Conservation (phyloP, 306 rosid species). For the Quillaja saponaria region DNA sequence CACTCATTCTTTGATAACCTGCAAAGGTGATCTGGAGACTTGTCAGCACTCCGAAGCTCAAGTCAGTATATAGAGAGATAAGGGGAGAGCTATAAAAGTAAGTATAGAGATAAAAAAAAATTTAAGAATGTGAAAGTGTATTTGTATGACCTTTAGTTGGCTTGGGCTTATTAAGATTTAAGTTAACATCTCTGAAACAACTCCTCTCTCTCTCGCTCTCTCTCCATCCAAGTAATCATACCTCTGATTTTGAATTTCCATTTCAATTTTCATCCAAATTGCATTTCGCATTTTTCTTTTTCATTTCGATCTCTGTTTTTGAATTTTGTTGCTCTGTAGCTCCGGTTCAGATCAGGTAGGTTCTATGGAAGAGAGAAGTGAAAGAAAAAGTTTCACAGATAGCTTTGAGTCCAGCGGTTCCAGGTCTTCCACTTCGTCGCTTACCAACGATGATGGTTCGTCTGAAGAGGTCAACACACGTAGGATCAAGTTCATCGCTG, state of each 20-base stretch:
- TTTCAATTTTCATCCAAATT: background rate
- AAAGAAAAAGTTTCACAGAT: constrained; percentile 28
- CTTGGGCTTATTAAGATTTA: too few species aligned
- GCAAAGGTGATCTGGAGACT: too few species aligned
- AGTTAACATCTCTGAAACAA: too few species aligned
- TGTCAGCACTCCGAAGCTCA: too few species aligned
- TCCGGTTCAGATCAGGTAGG: constrained; percentile 2
- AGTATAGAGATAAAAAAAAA: too few species aligned
- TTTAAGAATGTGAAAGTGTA: too few species aligned
- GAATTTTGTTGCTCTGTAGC: background rate
- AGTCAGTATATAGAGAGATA: too few species aligned
- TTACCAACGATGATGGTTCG: constrained; percentile 46
- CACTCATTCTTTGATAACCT: too few species aligned
- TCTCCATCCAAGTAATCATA: constrained; percentile 39
- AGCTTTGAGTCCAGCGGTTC: constrained; percentile 34
- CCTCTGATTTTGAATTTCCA: constrained; percentile 4
- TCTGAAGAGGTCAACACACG: constrained; percentile 41
- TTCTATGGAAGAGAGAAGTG: constrained; percentile 32
- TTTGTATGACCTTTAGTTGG: too few species aligned
- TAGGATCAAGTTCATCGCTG: constrained; percentile 31
- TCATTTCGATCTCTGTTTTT: background rate
- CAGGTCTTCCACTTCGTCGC: constrained; percentile 45
- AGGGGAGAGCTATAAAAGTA: too few species aligned
- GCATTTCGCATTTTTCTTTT: background rate
- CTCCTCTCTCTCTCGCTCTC: constrained; percentile 31